Conservation (phyloP, 2,329 filamentous ascomycete species). For the Teratosphaeria gauchensis region DNA sequence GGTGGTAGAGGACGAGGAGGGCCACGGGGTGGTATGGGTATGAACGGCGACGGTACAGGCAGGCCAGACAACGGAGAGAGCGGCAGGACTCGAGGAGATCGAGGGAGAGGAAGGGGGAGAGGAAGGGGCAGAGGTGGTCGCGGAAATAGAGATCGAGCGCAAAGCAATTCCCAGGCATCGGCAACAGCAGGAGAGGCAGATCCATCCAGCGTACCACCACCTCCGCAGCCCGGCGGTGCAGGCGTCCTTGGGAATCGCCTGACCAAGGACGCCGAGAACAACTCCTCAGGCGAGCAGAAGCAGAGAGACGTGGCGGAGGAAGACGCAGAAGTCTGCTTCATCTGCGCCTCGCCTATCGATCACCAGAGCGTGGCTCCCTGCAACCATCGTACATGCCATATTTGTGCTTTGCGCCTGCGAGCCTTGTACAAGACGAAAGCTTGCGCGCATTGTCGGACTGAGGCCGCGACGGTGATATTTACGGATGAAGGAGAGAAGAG, state of each 20-base stretch:
- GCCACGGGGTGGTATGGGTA: background rate
- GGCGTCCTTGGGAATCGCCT: conserved; percentile 38
- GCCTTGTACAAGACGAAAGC: conserved; percentile 94
- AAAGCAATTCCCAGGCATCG: conserved; percentile 4
- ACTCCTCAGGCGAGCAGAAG: conserved; percentile 22
- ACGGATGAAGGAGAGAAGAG: conserved; percentile 74
- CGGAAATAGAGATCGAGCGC: conserved; percentile 5
- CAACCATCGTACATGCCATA: conserved; percentile 94
- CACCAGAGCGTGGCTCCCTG: conserved; percentile 87
- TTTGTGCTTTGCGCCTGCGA: conserved; percentile 81
- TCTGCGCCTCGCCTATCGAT: conserved; percentile 82
- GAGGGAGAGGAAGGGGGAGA: conserved; percentile 10
- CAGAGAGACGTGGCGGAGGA: conserved; percentile 10
- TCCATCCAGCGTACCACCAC: conserved; percentile 25
- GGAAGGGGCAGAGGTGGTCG: conserved; percentile 12
- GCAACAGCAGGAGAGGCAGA: conserved; percentile 2
- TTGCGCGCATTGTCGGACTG: conserved; percentile 85
- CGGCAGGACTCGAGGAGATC: background rate
- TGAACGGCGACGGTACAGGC: background rate
- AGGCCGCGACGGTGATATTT: conserved; percentile 78
- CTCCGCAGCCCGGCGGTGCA: conserved; percentile 26
- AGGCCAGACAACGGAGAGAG: conserved; percentile 3
- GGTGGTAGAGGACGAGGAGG: background rate
- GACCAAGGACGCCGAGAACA: conserved; percentile 37
- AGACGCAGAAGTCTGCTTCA: conserved; percentile 79